phyloP scores from a whole-genome alignment of 208 protist species.

The Wallacemonas collosoma region DNA sequence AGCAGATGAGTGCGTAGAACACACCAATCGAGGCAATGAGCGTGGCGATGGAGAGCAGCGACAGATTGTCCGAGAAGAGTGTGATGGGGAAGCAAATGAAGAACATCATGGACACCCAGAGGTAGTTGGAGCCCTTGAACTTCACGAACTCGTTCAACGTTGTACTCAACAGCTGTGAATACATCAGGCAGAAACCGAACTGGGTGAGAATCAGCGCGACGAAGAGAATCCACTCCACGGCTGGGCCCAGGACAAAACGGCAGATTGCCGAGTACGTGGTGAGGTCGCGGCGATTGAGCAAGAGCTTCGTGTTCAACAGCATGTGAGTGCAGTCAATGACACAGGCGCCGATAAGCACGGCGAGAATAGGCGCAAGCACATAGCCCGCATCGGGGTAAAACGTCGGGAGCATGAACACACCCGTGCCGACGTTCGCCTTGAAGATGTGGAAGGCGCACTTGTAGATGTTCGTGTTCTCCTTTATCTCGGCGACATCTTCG shows the following conservation, averaged over 20 bases:
- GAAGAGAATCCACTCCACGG: constrained; percentile 60
- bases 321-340: constrained; percentile 76
- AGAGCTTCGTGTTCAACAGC: constrained; percentile 64
- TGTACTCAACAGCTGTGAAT: constrained; percentile 60
- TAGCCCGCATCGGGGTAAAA: constrained; percentile 82
- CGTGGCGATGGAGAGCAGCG: constrained; percentile 54
- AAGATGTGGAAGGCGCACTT: constrained; percentile 86
- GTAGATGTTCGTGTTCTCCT: constrained; percentile 66
- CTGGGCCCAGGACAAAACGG: constrained; percentile 53
- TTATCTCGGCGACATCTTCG: constrained; percentile 34
- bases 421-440: constrained; percentile 88
- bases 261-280: constrained; percentile 77
- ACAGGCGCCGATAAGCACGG: constrained; percentile 48
- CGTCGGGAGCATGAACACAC: constrained; percentile 78
- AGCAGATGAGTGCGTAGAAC: constrained; percentile 58
- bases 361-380: constrained; percentile 44
- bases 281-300: constrained; percentile 56
- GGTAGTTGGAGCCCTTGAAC: constrained; percentile 36
- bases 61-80: constrained; percentile 62
- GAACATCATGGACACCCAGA: constrained; percentile 54
- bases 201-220: constrained; percentile 77
- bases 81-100: constrained; percentile 65
- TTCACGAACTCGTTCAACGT: constrained; percentile 52
- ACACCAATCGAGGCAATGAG: constrained; percentile 66
- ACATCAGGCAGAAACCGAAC: constrained; percentile 88